These are phyloP conservation scores for Solanum chaucha DNA, from an alignment of 257 asterid genomes.

Conservation along the genomic window DNA sequence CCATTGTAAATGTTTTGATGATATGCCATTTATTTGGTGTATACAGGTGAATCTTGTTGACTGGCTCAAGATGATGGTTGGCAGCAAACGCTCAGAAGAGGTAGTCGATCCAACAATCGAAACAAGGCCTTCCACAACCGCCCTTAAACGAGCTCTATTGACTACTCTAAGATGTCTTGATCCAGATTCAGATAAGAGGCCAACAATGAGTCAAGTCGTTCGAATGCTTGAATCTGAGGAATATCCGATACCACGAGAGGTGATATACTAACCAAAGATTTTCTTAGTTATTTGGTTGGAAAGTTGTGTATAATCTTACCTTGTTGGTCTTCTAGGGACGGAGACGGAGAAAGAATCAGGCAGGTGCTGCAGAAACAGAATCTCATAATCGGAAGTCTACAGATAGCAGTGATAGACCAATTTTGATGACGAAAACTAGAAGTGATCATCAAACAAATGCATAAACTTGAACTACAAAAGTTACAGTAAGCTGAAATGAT, in stretches of 20 bases:
- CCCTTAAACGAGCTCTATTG: slow-evolving; percentile 61
- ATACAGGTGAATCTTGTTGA: slow-evolving; percentile 70
- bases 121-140: slow-evolving; percentile 49
- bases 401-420: slow-evolving; percentile 13
- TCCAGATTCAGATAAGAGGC: slow-evolving; percentile 68
- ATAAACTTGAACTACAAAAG: background rate
- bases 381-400: slow-evolving; percentile 9
- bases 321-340: slow-evolving; percentile 29
- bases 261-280: slow-evolving; percentile 1
- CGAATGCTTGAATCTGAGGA: slow-evolving; percentile 84
- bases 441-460: background rate
- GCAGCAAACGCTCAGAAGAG: slow-evolving; percentile 45
- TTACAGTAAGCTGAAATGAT: background rate
- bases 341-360: slow-evolving; percentile 29
- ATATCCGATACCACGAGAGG: slow-evolving; percentile 71
- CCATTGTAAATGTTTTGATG: background rate
- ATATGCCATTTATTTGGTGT: background rate
- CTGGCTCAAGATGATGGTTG: slow-evolving; percentile 92
- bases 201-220: slow-evolving; percentile 78
- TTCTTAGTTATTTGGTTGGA: background rate
- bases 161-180: slow-evolving; percentile 78
- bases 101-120: slow-evolving; percentile 65
- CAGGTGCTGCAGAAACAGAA: background rate
- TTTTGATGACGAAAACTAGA: slow-evolving; percentile 14
- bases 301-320: background rate